These are phyloP conservation scores for Phytophthora capsici DNA, from an alignment of 352 stramenopile genomes.

Conservation along the genomic window DNA sequence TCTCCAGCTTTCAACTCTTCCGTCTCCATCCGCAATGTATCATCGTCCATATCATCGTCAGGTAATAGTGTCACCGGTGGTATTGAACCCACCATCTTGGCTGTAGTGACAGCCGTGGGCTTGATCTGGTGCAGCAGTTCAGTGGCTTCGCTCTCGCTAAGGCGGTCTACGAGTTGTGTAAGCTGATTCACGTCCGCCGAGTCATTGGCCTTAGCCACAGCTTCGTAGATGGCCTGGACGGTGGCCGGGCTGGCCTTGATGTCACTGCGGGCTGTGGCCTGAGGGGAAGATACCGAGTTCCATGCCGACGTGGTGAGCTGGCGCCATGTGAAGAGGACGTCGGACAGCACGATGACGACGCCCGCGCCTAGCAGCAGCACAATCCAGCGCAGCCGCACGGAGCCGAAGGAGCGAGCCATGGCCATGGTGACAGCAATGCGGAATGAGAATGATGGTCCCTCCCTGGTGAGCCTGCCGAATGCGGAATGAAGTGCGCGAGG, in stretches of 20 bases:
- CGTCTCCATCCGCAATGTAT: slow-evolving; percentile 30
- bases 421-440: slow-evolving; percentile 15
- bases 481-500: slow-evolving; percentile 6
- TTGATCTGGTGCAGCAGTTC: slow-evolving; percentile 31
- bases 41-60: slow-evolving; percentile 16
- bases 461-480: slow-evolving; percentile 1
- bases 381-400: slow-evolving; percentile 37
- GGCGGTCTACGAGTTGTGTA: slow-evolving; percentile 28
- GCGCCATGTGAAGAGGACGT: slow-evolving; percentile 43
- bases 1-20: slow-evolving; percentile 31
- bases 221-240: slow-evolving; percentile 27
- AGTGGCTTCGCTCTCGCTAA: slow-evolving; percentile 31
- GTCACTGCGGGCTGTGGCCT: not conserved
- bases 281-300: not conserved
- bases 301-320: slow-evolving; percentile 20
- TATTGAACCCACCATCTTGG: not conserved
- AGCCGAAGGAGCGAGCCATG: slow-evolving; percentile 27
- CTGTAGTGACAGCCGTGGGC: slow-evolving; percentile 5
- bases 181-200: slow-evolving; percentile 27
- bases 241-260: slow-evolving; percentile 14
- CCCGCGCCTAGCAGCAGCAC: slow-evolving; percentile 28
- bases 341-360: slow-evolving; percentile 40
- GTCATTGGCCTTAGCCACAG: slow-evolving; percentile 27
- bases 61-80: not conserved
- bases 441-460: slow-evolving; percentile 22